Evolutionary conservation across 2,329 filamentous ascomycete genomes (phyloP).

Genomic region (Periconia sp.): DNA sequence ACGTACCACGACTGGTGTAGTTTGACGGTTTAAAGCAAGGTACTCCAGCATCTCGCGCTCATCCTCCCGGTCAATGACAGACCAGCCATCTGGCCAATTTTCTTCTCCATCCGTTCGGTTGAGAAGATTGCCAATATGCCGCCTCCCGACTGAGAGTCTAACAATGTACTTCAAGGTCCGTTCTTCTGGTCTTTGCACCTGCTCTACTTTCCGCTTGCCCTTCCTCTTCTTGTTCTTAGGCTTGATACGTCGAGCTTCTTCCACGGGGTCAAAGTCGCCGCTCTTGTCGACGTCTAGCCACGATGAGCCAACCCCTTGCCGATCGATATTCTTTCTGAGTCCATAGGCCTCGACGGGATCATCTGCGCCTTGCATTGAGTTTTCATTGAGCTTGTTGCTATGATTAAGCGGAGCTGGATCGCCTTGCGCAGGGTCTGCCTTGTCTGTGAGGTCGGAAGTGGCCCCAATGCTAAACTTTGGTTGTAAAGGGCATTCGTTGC

Average conservation of each 20-base stretch:
- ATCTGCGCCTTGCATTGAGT: background rate
- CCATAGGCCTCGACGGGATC: slow-evolving; percentile 9
- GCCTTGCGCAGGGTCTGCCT: background rate
- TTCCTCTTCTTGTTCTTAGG: background rate
- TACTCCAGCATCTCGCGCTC: slow-evolving; percentile 6
- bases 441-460: background rate
- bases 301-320: background rate
- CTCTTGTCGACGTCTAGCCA: slow-evolving; percentile 8
- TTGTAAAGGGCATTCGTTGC: background rate
- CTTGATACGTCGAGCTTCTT: slow-evolving; percentile 1
- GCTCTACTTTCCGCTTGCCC: background rate
- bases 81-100: slow-evolving; percentile 35
- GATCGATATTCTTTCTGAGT: slow-evolving; percentile 8
- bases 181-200: background rate
- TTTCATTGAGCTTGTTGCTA: background rate
- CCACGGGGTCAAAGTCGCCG: slow-evolving; percentile 9
- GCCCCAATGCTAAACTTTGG: background rate
- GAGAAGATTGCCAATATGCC: slow-evolving; percentile 2
- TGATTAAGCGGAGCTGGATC: background rate
- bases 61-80: slow-evolving; percentile 13
- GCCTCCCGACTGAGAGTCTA: background rate
- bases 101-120: slow-evolving; percentile 31
- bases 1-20: background rate
- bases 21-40: background rate
- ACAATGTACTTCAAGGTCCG: slow-evolving; percentile 4